Evolutionary conservation across 495 filamentous ascomycete genomes (phyloP).

Genomic region (Paragyromitra xinjiangensis): DNA sequence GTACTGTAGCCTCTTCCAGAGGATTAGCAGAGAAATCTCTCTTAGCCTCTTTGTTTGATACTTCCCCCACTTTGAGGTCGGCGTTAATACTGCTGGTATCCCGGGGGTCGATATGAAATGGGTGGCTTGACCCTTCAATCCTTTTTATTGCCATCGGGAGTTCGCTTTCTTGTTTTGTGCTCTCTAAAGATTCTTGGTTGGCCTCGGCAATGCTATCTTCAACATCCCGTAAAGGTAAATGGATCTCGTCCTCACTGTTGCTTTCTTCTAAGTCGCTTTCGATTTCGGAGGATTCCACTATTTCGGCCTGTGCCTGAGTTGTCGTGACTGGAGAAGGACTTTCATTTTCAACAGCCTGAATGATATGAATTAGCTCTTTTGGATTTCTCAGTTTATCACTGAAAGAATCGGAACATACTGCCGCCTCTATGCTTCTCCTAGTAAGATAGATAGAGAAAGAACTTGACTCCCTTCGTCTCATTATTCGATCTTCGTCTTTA

Average conservation of each 20-base stretch:
- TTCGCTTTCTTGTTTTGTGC: background rate
- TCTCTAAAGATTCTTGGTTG: background rate
- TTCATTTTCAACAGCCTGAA: constrained; percentile 29
- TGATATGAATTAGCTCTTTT: constrained; percentile 7
- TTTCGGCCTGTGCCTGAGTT: background rate
- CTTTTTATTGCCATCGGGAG: background rate
- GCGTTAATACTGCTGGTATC: background rate
- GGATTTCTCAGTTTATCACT: background rate
- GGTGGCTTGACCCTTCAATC: background rate
- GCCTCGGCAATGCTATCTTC: background rate
- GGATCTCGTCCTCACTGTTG: background rate
- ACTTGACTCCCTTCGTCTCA: background rate
- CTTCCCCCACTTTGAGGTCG: background rate
- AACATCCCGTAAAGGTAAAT: background rate
- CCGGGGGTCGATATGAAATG: background rate
- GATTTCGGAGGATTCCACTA: background rate
- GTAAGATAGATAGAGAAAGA: background rate
- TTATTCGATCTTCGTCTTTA: constrained; percentile 37
- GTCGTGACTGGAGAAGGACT: constrained; percentile 10
- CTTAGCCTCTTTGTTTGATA: constrained; percentile 6
- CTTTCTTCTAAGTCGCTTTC: background rate
- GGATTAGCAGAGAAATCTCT: background rate
- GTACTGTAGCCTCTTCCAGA: background rate
- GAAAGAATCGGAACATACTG: background rate
- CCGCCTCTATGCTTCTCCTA: background rate